Base-by-base conservation (phyloP, 208 protist species). In the Acanthamoeba culbertsoni region DNA sequence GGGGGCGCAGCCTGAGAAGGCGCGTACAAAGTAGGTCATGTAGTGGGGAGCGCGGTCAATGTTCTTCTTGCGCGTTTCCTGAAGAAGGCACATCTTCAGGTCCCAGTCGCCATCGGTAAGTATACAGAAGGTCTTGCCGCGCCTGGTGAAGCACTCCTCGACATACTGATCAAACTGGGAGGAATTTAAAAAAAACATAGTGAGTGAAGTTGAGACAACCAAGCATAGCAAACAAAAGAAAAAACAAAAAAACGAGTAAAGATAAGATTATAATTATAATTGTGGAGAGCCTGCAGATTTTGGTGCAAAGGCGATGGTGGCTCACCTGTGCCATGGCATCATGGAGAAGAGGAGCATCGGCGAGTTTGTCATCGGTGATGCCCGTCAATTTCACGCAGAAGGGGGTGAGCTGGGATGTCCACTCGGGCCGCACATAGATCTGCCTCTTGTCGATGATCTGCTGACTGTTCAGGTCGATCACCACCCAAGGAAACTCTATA, bases 321-420 rank as follows among this genome's bases (percentile, higher is more conserved):
- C 40, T 16, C 14, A 75, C 53, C 40, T 75, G 42, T 3, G 35
- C 43, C 42, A 91, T 73, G 62, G 59, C 86, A 28, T 91, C 86
- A 6, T 91, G 42, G 35, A 91, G 86, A n/a, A 53, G n/a, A 33
- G 51, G 51, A 5, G 57, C 86, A 16, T 57, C 57, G 4, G 20
- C 33, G 31, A 91, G 86, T 37, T 91, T 45, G 35, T 73, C 57
- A 68, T 94, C 62, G 2, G 92, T 77, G 92, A 94, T 94, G 63
- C 92, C 92, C 12, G 92, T 94, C 2, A 94, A 46, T 16, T 43
- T 62, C 37, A 63, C 62, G 92, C 92, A 94, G 40, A 91, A 94
- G 31, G 77, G 40, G 42, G 71, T 91, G 35, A 94, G 77, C 57
- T 82, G 62, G 1, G 68, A 45, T 5, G 59, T 82, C 65, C 77